These are phyloP conservation scores for Metschnikowia matae DNA, from an alignment of 805 yeast genomes.

Conservation along the genomic window DNA sequence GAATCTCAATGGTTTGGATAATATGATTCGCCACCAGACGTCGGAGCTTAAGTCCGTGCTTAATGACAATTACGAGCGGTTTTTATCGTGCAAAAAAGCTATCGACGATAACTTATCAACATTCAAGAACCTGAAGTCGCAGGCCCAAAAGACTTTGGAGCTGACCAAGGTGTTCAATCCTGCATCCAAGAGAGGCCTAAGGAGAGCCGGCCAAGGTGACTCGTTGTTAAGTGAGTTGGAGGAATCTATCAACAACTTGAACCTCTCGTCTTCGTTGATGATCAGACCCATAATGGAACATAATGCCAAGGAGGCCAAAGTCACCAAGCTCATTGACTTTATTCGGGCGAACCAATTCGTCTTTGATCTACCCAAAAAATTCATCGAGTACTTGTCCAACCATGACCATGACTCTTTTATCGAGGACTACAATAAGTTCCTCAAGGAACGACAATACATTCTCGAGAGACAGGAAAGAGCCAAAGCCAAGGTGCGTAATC, in stretches of 20 bases:
- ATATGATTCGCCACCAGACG: constrained; percentile 33
- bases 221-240: constrained; percentile 34
- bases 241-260: constrained; percentile 36
- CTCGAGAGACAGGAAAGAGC: constrained; percentile 10
- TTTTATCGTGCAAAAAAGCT: constrained; percentile 34
- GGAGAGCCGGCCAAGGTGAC: constrained; percentile 16
- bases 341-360: constrained; percentile 28
- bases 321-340: constrained; percentile 33
- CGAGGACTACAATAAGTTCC: constrained; percentile 30
- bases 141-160: constrained; percentile 33
- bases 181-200: constrained; percentile 16
- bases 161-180: constrained; percentile 38
- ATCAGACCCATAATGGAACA: constrained; percentile 41
- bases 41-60: constrained; percentile 33
- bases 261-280: constrained; percentile 33
- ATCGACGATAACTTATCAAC: constrained; percentile 36
- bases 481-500: constrained; percentile 6
- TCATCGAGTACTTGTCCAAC: constrained; percentile 25
- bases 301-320: constrained; percentile 31
- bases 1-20: constrained; percentile 30
- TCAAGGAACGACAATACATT: constrained; percentile 24
- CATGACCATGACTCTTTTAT: constrained; percentile 36
- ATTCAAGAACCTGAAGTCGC: constrained; percentile 33
- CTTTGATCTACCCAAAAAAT: constrained; percentile 34
- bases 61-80: constrained; percentile 33